Evolutionary conservation across 768 basidiomycete genomes (phyloP), one percentile per base, ranked within the genome.

Genomic region (Suillus placidus): DNA sequence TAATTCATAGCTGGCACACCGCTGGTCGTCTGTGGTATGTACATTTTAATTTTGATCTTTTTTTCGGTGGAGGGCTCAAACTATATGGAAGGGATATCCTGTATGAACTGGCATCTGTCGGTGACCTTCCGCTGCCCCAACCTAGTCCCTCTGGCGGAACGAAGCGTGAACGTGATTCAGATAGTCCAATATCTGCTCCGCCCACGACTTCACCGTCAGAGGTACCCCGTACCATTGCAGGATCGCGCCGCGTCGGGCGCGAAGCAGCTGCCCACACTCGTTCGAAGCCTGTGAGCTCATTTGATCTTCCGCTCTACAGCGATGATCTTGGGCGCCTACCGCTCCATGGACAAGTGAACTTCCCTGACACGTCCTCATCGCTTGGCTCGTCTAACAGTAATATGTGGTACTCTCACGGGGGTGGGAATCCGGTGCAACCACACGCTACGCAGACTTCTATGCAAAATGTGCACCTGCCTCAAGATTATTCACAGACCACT

Each of bases 61-160:
- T n/a, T 37, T 37, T 49, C 4, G n/a, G 47, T 34, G 35, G 30
- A 9, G 12, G 10, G 16, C 51, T 54, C 4, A 38, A 42, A 13
- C 34, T 32, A 61, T 26, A 51, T 42, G 54, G 13, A 66, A 91
- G 90, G 89, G 89, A 91, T 69, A 84, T 92, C 49, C 76, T 92
- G 23, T 91, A 86, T 68, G 89, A 92, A 68, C 79, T 92, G 1
- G 88, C 90, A 4, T 87, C 83, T 0, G 89, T 87, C 5, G 89
- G 90, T 2, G 88, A 91, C 30, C 80, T 92, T 0, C 90, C 89
- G 0, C 80, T 91, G 6, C 90, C 90, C 2, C 81, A 84, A 58
- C 71, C 81, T 0, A 86, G 84, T 61, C 86, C 87, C 6, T 71
- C 76, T 0, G 77, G 82, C 5, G 81, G 75, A 18, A 81, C 84